These are phyloP conservation scores for Carex littledalei DNA, from an alignment of 176 grass and related monocot species.

Conservation along the genomic window DNA sequence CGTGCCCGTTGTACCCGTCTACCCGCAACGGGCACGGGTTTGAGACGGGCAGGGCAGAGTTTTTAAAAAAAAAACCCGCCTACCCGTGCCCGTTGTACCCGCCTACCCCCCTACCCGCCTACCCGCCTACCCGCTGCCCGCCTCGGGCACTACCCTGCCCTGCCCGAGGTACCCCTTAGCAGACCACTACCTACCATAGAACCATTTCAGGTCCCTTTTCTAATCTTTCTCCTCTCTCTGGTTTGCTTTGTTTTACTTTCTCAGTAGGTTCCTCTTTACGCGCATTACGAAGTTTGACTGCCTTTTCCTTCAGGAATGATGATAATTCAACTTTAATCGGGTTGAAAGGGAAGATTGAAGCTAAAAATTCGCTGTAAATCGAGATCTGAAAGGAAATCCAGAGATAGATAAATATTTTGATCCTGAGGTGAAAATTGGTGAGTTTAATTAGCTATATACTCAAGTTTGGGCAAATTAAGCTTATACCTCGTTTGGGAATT, in stretches of 20 bases:
- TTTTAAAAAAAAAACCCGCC: too few species aligned
- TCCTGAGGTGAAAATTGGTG: background rate
- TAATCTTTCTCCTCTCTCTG: background rate
- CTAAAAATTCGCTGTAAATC: background rate
- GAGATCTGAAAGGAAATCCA: conserved; percentile 6
- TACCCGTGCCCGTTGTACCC: too few species aligned
- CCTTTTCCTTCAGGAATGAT: background rate
- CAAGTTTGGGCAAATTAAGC: background rate
- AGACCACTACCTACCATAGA: too few species aligned
- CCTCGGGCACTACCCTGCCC: too few species aligned
- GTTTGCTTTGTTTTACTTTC: background rate
- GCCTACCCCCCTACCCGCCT: too few species aligned
- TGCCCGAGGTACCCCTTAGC: too few species aligned
- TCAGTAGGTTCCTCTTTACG: background rate
- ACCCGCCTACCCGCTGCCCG: too few species aligned
- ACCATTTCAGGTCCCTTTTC: background rate
- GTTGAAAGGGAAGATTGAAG: background rate
- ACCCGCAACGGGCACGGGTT: too few species aligned
- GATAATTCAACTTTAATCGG: background rate
- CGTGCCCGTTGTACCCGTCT: too few species aligned
- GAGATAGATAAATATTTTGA: background rate
- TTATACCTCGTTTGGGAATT: background rate
- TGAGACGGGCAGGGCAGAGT: too few species aligned
- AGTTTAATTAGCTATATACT: background rate
- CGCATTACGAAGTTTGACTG: conserved; percentile 14